Conservation (phyloP, 1,139 yeast species). For the Debaryomyces udenii region DNA sequence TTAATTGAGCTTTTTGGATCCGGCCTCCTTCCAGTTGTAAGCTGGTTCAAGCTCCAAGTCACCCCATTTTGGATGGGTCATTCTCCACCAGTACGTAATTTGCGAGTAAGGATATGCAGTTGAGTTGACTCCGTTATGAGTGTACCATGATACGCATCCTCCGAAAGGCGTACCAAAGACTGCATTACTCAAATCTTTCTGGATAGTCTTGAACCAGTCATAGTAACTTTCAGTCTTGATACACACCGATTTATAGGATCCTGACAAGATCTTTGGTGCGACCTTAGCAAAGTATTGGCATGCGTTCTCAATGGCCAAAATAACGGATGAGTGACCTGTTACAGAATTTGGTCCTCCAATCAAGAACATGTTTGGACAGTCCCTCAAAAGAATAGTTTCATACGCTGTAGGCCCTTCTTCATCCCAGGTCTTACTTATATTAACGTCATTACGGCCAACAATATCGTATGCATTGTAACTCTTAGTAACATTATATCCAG, state of each 20-base stretch:
- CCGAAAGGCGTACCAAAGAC: constrained; percentile 48
- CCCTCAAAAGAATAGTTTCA: constrained; percentile 35
- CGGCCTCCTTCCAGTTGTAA: constrained; percentile 2
- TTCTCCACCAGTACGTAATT: constrained; percentile 33
- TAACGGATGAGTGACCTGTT: constrained; percentile 49
- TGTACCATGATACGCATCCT: constrained; percentile 49
- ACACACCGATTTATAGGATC: constrained; percentile 31
- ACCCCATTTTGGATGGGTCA: constrained; percentile 31
- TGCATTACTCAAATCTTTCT: constrained; percentile 28
- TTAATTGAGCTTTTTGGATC: constrained; percentile 1
- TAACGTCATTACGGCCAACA: constrained; percentile 32
- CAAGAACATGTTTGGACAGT: constrained; percentile 40
- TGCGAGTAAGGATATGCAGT: constrained; percentile 48
- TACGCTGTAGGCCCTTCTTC: constrained; percentile 40
- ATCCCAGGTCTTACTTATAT: constrained; percentile 30
- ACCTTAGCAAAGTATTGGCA: constrained; percentile 29
- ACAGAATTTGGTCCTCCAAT: constrained; percentile 49
- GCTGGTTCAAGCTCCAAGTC: constrained; percentile 23
- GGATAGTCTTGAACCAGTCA: constrained; percentile 37
- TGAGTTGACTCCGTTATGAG: constrained; percentile 30
- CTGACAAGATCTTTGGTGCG: constrained; percentile 32
- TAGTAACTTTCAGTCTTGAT: constrained; percentile 40
- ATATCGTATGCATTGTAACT: constrained; percentile 25
- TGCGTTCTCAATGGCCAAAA: constrained; percentile 44
- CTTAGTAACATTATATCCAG: constrained; percentile 37